Evolutionary conservation across 1,284 basidiomycete genomes (phyloP), one percentile per base, ranked within the genome.

Genomic region (Leccinum subfulvum): DNA sequence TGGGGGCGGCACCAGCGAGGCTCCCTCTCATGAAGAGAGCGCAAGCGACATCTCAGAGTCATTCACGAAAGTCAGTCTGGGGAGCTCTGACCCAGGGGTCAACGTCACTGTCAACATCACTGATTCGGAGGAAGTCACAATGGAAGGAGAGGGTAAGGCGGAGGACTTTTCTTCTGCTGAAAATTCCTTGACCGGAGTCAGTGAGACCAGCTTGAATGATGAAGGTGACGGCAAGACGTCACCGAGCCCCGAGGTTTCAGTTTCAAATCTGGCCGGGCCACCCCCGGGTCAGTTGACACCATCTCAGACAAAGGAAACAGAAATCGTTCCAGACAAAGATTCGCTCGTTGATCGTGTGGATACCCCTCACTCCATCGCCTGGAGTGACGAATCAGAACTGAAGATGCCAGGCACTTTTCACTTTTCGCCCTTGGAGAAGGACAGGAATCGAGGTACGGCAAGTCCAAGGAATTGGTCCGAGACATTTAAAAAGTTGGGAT

Each of bases 381-480:
- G 69, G 52, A 75, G 75, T n/a, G 71, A 75, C 55, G 73, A 78
- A 62, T 69, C 74, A n/a, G 77, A 76, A 39, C 64, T 79, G 62
- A 68, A 56, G 62, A 83, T 85, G 68, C 84, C 84, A 1, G 84
- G 84, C 3, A 80, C 80, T 41, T 83, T 84, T 63, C 72, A 78
- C 64, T 53, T 77, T 8, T 68, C 71, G 23, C 67, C 62, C 11
- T 65, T 58, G 11, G 66, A 68, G 26, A 59, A 59, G 53, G 62
- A 60, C 26, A 18, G 18, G 37, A 23, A 4, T 39, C 57, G 8
- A 11, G 49, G 60, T 49, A 11, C 41, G 10, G 56, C 26, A 7
- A 56, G 47, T 39, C 64, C 65, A 28, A 64, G 39, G 44, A 65
- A 44, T 23, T 76, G 71, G 74, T 56, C 61, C 1, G 68, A 64